Evolutionary conservation across 2,329 filamentous ascomycete species (phyloP), one percentile per base, ranked within the genome.

Genomic region (Cladosporium sp.): DNA sequence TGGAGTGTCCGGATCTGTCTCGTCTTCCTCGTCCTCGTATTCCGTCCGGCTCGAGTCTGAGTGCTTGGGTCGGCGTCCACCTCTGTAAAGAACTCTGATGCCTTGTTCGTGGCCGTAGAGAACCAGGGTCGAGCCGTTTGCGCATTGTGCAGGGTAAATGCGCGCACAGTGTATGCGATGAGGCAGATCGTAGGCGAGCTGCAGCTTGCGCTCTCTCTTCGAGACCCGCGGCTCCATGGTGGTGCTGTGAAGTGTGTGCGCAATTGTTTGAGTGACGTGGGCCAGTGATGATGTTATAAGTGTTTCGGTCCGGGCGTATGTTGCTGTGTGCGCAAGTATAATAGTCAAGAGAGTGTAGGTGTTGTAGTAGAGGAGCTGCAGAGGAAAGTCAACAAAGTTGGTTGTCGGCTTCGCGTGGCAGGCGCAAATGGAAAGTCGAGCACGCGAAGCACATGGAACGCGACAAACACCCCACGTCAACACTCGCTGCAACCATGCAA

Each of bases 111-210:
- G 83, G 56, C 84, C 87, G 70, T 87, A 88, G 14, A 89, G 72
- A 53, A 89, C 79, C 66, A 89, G 79, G 2, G 84, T 85, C 3
- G 87, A 89, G 73, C 86, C 86, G 75, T 89, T 88, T 26, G 85
- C 83, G 23, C 86, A 80, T 67, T 80, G 80, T 44, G 85, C 74
- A 6, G 87, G 87, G 72, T 89, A 89, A 69, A 84, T 79, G 73
- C 82, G 81, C 14, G 86, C 81, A 65, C 79, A 78, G 76, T 85
- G 82, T 66, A 86, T 80, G 70, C 86, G 84, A 72, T 86, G 83
- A 16, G 85, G 82, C 37, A 88, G 81, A 70, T 87, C 81, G 72
- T 89, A 89, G 76, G 71, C 75, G 46, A 78, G 65, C 58, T 76
- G 75, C 28, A 76, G 69, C 67, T 74, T 75, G 35, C 70, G 69